Evolutionary conservation across 2,329 filamentous ascomycete genomes (phyloP).

Genomic region (Penicillium rolfsii): DNA sequence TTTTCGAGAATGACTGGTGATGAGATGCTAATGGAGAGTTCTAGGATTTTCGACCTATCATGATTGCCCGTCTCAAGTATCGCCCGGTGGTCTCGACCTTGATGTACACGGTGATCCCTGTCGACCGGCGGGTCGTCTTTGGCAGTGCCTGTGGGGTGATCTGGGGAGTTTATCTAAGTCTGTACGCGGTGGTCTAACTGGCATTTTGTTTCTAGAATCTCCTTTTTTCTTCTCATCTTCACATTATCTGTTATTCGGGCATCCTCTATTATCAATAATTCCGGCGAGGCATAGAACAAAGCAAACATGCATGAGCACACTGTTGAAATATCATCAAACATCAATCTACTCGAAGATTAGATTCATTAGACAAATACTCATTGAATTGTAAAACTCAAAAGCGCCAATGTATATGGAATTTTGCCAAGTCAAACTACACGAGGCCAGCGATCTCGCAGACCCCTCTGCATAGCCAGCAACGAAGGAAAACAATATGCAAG

Average conservation of each 20-base stretch:
- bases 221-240: constrained; percentile 4
- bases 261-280: neutral
- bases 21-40: neutral
- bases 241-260: neutral
- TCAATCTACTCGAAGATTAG: neutral
- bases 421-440: neutral
- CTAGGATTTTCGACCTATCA: constrained; percentile 65
- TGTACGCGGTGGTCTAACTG: constrained; percentile 54
- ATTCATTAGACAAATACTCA: neutral
- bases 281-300: constrained; percentile 9
- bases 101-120: constrained; percentile 73
- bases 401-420: constrained; percentile 9
- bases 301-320: neutral
- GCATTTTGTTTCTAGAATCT: constrained; percentile 3
- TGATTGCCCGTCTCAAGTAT: constrained; percentile 70
- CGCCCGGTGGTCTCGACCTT: constrained; percentile 72
- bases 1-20: neutral
- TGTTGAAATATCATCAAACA: neutral
- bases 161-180: constrained; percentile 76
- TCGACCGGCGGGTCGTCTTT: constrained; percentile 70
- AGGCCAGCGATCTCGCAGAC: neutral
- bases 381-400: constrained; percentile 7
- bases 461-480: neutral
- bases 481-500: constrained; percentile 22
- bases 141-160: constrained; percentile 71